A percentile compares a stretch with the other conserved stretches of the same genome.
phyloP scores from a whole-genome alignment of 2,329 filamentous ascomycete genomes.

The Penicillium glabrum region DNA sequence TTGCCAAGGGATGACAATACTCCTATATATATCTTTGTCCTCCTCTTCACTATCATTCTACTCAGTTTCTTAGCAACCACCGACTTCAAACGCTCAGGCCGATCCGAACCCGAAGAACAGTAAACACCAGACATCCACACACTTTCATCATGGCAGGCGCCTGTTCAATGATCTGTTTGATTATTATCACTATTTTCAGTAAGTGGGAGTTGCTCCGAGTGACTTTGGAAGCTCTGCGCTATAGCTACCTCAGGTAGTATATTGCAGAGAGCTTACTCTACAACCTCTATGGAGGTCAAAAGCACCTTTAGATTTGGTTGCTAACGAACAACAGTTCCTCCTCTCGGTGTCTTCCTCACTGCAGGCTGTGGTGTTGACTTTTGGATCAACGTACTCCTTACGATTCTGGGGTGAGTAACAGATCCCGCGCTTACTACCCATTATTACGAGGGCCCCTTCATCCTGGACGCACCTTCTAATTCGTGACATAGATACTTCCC shows the following conservation, averaged over 20 bases:
- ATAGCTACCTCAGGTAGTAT: neutral
- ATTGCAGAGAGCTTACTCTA: neutral
- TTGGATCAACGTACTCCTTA: conserved; percentile 67
- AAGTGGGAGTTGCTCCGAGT: conserved; percentile 15
- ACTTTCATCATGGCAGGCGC: conserved; percentile 31
- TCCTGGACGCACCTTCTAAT: neutral
- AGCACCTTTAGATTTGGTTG: neutral
- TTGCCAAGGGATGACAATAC: conserved; percentile 25
- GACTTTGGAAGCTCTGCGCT: neutral
- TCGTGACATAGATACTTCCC: conserved; percentile 61
- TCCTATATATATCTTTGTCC: conserved; percentile 28
- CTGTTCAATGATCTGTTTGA: conserved; percentile 42
- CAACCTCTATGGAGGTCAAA: neutral
- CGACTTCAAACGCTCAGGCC: conserved; percentile 14
- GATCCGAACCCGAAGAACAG: conserved; percentile 2
- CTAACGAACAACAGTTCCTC: conserved; percentile 55
- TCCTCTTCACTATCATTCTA: conserved; percentile 26
- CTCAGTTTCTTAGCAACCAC: conserved; percentile 26
- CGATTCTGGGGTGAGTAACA: conserved; percentile 58
- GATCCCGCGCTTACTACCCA: neutral
- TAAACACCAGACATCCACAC: neutral
- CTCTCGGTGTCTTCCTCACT: conserved; percentile 63
- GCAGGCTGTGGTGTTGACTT: conserved; percentile 66
- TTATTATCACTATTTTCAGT: conserved; percentile 51
- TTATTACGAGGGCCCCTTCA: neutral